phyloP scores from a whole-genome alignment of 257 asterid species.

The Solanum phureja region DNA sequence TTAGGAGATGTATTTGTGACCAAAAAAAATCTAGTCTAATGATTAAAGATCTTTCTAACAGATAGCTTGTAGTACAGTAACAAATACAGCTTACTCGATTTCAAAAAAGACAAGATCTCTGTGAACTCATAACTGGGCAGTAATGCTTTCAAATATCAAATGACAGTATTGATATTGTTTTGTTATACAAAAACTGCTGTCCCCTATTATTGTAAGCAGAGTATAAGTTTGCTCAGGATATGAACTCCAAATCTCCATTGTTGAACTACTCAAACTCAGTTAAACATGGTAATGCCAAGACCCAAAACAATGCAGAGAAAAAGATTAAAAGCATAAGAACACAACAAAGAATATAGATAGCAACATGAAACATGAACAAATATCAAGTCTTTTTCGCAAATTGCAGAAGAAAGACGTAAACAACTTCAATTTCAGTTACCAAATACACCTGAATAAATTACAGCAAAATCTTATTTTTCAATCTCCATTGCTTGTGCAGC shows the following conservation, averaged over 20 bases:
- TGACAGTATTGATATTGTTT: neutral
- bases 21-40: neutral
- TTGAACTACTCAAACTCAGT: neutral
- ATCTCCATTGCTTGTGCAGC: slow-evolving; percentile 98
- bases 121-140: neutral
- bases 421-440: neutral
- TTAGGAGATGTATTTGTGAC: neutral
- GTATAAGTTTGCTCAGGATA: neutral
- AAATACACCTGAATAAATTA: neutral
- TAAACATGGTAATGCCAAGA: neutral
- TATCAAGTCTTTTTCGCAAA: neutral
- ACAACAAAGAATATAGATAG: neutral
- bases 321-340: neutral
- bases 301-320: neutral
- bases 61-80: neutral
- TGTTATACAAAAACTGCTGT: neutral
- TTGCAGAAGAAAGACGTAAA: neutral
- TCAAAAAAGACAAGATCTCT: neutral
- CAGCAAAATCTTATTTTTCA: slow-evolving; percentile 47
- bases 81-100: neutral
- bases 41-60: neutral
- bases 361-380: neutral
- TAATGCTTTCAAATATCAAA: neutral
- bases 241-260: neutral
- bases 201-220: neutral